phyloP scores from a whole-genome alignment of 1,284 basidiomycete genomes.

The Malassezia arunalokei region DNA sequence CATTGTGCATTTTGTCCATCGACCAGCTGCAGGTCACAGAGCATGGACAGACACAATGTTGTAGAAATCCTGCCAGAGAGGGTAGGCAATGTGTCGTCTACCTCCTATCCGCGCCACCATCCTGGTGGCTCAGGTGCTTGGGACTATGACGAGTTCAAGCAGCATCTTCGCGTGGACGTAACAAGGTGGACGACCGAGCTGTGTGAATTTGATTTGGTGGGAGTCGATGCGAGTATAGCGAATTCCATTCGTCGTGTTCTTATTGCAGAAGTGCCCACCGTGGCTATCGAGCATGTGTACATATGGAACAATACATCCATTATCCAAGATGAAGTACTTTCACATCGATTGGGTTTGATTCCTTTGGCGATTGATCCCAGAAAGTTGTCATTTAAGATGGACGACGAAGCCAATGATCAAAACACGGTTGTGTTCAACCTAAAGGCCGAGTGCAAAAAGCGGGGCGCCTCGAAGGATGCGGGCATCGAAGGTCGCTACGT shows the following conservation, averaged over 20 bases:
- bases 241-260: slow-evolving; percentile 85
- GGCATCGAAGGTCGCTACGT: slow-evolving; percentile 54
- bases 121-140: slow-evolving; percentile 27
- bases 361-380: slow-evolving; percentile 78
- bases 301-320: slow-evolving; percentile 92
- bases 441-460: slow-evolving; percentile 56
- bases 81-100: slow-evolving; percentile 34
- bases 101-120: slow-evolving; percentile 32
- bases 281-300: slow-evolving; percentile 87
- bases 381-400: slow-evolving; percentile 48
- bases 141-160: slow-evolving; percentile 19
- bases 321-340: slow-evolving; percentile 83
- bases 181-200: slow-evolving; percentile 31
- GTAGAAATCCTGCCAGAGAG: slow-evolving; percentile 40
- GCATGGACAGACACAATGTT: slow-evolving; percentile 26
- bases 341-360: slow-evolving; percentile 78
- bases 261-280: slow-evolving; percentile 72
- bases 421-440: slow-evolving; percentile 86
- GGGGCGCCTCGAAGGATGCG: slow-evolving; percentile 21
- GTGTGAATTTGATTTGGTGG: slow-evolving; percentile 88
- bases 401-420: slow-evolving; percentile 59
- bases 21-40: neutral
- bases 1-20: too few species aligned
- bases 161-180: slow-evolving; percentile 24
- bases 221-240: slow-evolving; percentile 88